Evolutionary conservation across 2,329 filamentous ascomycete genomes (phyloP), one percentile per base, ranked within the genome.

Genomic region (Penicillium sclerotigenum): DNA sequence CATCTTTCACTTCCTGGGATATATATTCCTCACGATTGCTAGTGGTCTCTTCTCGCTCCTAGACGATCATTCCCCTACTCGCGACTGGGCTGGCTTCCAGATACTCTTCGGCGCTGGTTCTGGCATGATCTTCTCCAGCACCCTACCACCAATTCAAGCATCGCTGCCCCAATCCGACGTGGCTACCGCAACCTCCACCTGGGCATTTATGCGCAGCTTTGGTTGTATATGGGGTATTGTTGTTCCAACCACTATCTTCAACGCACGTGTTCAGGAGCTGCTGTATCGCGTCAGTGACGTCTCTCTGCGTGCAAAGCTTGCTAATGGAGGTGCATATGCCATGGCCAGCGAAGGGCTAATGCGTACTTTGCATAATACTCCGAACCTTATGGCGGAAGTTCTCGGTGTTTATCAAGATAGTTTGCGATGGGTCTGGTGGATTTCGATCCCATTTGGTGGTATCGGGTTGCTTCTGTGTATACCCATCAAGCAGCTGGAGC

Each of bases 361-460:
- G 10, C 18, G 24, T 10, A 22, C 28, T n/a, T 33, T 54, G 6
- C 26, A 28, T 0, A 13, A 57, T 18, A 29, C 43, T 8, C 40
- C 47, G 1, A 34, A 2, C 1, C 31, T 59, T 1, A 37, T 36
- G 28, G 47, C 47, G 0, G 62, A 77, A 49, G 71, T 79, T 4
- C 54, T 71, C 2, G 48, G 57, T 1, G 68, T 71, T 0, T 79
- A 74, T 54, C 65, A 66, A 0, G 57, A 69, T 31, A 67, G 70
- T 1, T 59, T 79, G 38, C 70, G 64, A 45, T 59, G 60, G n/a
- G 68, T 76, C 2, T 79, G 76, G 73, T 59, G 72, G 4, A 62
- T 77, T 1, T 70, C 70, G 9, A 64, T 75, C 0, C 62, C 68
- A 0, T 64, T 77, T 20, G 64, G 68, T 0, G 68, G 55, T 0